phyloP scores from a whole-genome alignment of 768 basidiomycete species.

The Termitomyces sp. region DNA sequence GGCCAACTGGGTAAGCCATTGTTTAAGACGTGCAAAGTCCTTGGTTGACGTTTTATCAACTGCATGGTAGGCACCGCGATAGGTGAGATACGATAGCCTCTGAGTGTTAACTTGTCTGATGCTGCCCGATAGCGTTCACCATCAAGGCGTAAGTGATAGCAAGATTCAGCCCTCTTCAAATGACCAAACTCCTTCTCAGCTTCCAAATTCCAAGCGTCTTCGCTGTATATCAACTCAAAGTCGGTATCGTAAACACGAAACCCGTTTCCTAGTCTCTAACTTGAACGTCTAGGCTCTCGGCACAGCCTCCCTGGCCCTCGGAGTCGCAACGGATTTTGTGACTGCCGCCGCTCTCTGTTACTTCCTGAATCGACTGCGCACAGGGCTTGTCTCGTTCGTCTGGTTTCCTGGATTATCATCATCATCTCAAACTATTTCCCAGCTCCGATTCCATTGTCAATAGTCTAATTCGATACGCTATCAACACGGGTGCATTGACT shows the following conservation, averaged over 20 bases:
- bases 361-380: conserved; percentile 56
- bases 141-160: conserved; percentile 39
- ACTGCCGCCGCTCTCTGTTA: conserved; percentile 55
- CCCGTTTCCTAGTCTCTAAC: background rate
- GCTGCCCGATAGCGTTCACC: conserved; percentile 29
- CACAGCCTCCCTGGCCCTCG: conserved; percentile 22
- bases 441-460: conserved; percentile 62
- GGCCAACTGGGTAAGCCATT: conserved; percentile 44
- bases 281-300: background rate
- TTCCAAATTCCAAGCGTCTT: conserved; percentile 40
- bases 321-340: conserved; percentile 56
- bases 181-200: conserved; percentile 17
- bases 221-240: conserved; percentile 42
- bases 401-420: background rate
- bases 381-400: conserved; percentile 46
- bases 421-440: background rate
- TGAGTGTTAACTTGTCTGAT: background rate
- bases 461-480: conserved; percentile 53
- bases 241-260: conserved; percentile 19
- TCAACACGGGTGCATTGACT: conserved; percentile 64
- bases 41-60: background rate
- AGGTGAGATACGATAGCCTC: conserved; percentile 24
- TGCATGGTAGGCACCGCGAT: conserved; percentile 31
- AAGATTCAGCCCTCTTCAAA: background rate
- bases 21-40: conserved; percentile 1